Percentiles rank a stretch among this genome's conserved stretches.
Conservation (phyloP, 345 rosid species). For the Eucalyptus brandiana region DNA sequence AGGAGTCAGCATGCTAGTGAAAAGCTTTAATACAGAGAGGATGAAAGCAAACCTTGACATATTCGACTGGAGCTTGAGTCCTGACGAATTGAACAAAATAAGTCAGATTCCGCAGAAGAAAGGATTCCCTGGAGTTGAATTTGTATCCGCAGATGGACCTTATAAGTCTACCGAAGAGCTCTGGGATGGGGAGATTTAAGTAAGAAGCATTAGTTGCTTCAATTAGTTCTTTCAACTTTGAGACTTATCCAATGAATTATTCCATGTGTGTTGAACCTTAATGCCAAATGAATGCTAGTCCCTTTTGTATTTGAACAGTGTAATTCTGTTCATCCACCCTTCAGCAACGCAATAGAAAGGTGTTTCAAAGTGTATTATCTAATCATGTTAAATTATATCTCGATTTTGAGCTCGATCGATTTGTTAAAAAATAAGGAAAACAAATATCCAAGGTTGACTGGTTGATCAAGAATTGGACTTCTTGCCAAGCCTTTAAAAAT, state of each 20-base stretch:
- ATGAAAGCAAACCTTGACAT: conserved; percentile 9
- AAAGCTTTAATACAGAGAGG: conserved; percentile 16
- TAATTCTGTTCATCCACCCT: background rate
- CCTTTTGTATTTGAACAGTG: background rate
- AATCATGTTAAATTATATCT: too few relatives aligned
- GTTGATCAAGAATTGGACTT: background rate
- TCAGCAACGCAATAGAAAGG: background rate
- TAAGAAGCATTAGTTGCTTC: background rate
- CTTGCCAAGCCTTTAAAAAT: background rate
- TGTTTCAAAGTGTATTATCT: background rate
- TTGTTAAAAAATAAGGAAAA: background rate
- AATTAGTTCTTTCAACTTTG: background rate
- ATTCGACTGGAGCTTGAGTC: conserved; percentile 13
- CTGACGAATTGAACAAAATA: conserved; percentile 3
- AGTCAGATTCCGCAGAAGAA: conserved; percentile 5
- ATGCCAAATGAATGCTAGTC: background rate
- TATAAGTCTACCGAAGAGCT: conserved; percentile 8
- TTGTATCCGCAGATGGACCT: conserved; percentile 2
- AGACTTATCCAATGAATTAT: background rate
- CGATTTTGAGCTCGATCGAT: background rate
- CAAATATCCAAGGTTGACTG: background rate
- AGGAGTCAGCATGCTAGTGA: conserved; percentile 8
- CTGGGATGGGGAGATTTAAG: conserved; percentile 14
- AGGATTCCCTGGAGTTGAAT: background rate
- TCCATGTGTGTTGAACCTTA: background rate